These are phyloP conservation scores for Dendrocalamus latiflorus DNA, from an alignment of 202 grass and related monocot species.

Conservation along the genomic window DNA sequence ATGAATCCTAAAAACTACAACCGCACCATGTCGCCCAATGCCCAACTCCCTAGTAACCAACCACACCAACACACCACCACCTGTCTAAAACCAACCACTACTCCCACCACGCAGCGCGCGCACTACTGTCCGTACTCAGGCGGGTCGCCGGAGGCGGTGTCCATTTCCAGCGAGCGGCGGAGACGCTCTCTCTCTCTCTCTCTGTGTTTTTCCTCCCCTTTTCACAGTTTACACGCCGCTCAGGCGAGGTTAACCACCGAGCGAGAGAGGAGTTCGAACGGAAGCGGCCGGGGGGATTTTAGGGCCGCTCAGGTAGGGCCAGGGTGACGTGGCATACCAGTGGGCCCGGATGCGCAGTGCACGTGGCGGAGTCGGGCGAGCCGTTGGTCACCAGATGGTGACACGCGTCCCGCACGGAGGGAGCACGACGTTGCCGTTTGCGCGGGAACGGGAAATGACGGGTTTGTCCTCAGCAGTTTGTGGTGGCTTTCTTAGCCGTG, in stretches of 20 bases:
- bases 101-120: background rate
- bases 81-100: no score
- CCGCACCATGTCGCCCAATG: constrained; percentile 30
- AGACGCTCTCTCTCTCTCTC: background rate
- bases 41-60: constrained; percentile 31
- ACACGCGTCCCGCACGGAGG: constrained; percentile 33
- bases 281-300: background rate
- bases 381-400: constrained; percentile 14
- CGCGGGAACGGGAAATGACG: background rate
- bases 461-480: accelerated
- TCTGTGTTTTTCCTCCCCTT: background rate
- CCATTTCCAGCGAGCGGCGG: constrained; percentile 12
- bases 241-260: background rate
- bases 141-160: constrained; percentile 10
- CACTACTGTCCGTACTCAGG: background rate
- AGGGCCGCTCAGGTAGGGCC: constrained; percentile 1
- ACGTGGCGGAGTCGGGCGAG: constrained; percentile 32
- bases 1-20: constrained; percentile 37
- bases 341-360: background rate
- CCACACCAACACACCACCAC: constrained; percentile 23
- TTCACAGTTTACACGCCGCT: background rate
- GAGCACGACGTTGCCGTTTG: constrained; percentile 20
- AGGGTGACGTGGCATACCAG: background rate
- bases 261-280: constrained; percentile 18
- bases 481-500: no score